Base-by-base conservation (phyloP, 495 filamentous ascomycete genomes). In the Rostrohypoxylon terebratum region DNA sequence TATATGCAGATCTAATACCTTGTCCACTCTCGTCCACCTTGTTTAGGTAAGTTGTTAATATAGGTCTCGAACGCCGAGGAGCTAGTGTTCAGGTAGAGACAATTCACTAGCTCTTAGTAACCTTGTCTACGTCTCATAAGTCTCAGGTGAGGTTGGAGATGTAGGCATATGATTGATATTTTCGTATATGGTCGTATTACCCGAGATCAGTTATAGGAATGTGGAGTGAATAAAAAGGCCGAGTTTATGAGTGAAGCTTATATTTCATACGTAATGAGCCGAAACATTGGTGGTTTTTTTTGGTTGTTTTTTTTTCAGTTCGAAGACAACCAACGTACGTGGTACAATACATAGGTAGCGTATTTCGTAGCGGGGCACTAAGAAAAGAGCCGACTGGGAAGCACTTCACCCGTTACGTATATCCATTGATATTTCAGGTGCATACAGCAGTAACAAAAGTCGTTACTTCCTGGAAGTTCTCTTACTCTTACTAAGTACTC, bases 241-340 rank as follows among this genome's bases (percentile, higher is more conserved):
- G 50, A 59, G 36, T 48, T 40, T 31, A 63, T 45, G 14, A 66
- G 38, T 23, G 31, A 51, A 51, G 31, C 16, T 44, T 40, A 45
- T 60, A 68, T 72, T 50, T 59, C 25, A 60, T 72, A 72, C 69
- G 69, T 71, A 71, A 71, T 71, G 40, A 57, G 20, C 62, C 66
- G 40, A 61, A 71, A 36, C 31, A 38, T 36, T 55, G 47, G 25
- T 63, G 28, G 28, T 2, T 53, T 25, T 40, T 71, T 65, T 71
- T 61, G n/a, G n/a, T n/a, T n/a, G n/a, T n/a, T 2, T 53, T 25
- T 40, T 71, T 65, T 71, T 61, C 13, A 53, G 13, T 53, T 31
- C 38, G 58, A 38, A 38, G 51, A 40, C 36, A 64, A 23, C 50
- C 47, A 9, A 42, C 38, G 28, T 23, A 68, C 31, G 20, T 1